Evolutionary conservation across 768 basidiomycete genomes (phyloP).

Genomic region (Tremella yokohamensis): DNA sequence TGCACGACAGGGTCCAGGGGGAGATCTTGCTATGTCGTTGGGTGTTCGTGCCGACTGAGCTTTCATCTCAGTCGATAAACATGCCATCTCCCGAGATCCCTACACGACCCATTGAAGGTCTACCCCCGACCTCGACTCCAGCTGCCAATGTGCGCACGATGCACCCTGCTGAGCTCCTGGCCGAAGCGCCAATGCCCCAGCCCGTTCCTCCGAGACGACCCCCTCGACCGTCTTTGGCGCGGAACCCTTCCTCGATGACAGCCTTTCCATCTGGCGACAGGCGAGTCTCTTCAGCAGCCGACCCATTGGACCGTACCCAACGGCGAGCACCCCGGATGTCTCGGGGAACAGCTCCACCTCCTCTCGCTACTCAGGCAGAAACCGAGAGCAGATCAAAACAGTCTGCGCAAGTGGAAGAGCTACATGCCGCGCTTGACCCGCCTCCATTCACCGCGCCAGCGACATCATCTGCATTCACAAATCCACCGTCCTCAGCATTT

Average conservation of each 20-base stretch:
- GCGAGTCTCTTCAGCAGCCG: slow-evolving; percentile 23
- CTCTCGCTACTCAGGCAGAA: neutral
- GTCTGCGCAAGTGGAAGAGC: slow-evolving; percentile 20
- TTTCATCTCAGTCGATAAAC: slow-evolving; percentile 7
- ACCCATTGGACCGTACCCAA: slow-evolving; percentile 33
- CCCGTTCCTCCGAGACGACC: neutral
- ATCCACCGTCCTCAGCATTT: too few relatives aligned
- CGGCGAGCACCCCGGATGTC: slow-evolving; percentile 34
- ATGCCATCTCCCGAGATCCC: slow-evolving; percentile 4
- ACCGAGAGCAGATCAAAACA: neutral
- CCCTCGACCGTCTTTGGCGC: slow-evolving; percentile 20
- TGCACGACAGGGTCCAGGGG: slow-evolving; percentile 17
- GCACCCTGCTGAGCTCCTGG: slow-evolving; percentile 30
- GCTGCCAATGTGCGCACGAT: slow-evolving; percentile 7
- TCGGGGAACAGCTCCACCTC: slow-evolving; percentile 10
- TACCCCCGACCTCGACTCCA: neutral
- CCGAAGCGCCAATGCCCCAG: neutral
- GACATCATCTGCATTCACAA: neutral
- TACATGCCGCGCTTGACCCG: slow-evolving; percentile 37
- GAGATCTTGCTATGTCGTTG: slow-evolving; percentile 42
- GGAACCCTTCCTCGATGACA: slow-evolving; percentile 28
- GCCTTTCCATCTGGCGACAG: slow-evolving; percentile 19
- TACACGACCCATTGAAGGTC: too few relatives aligned
- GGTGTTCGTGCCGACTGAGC: slow-evolving; percentile 6
- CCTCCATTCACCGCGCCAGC: slow-evolving; percentile 8